Percentiles rank a stretch among this genome's conserved stretches.
phyloP scores from a whole-genome alignment of 768 basidiomycete species.

The Suillus placidus region DNA sequence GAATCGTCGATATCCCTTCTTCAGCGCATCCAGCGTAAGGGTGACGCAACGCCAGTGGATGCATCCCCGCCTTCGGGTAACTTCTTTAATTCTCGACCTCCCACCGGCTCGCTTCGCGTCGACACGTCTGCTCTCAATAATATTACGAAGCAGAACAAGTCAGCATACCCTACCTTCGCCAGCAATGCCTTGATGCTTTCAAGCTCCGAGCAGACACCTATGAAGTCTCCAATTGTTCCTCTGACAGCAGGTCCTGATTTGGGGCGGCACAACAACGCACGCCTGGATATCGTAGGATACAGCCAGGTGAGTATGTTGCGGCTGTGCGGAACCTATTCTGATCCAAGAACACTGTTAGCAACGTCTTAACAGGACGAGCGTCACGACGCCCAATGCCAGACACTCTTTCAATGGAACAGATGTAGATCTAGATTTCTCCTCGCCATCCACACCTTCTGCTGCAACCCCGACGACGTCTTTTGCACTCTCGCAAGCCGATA shows the following conservation, averaged over 20 bases:
- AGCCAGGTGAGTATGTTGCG: conserved; percentile 53
- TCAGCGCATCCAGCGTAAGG: conserved; percentile 72
- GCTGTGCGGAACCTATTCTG: neutral
- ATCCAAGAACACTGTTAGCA: conserved; percentile 28
- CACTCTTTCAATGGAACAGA: conserved; percentile 82
- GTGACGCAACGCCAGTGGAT: conserved; percentile 63
- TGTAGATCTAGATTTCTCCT: conserved; percentile 56
- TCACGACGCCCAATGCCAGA: conserved; percentile 53
- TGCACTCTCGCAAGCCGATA: conserved; percentile 40
- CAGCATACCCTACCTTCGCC: conserved; percentile 70
- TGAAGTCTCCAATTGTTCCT: conserved; percentile 70
- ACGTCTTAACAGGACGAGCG: conserved; percentile 53
- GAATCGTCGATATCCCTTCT: conserved; percentile 71
- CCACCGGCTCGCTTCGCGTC: conserved; percentile 70
- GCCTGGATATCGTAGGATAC: conserved; percentile 74
- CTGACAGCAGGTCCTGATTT: conserved; percentile 86
- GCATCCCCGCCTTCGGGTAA: conserved; percentile 41
- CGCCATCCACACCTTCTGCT: conserved; percentile 56
- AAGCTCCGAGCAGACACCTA: conserved; percentile 56
- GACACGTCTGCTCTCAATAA: conserved; percentile 70
- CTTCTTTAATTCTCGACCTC: conserved; percentile 65
- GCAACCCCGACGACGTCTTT: conserved; percentile 45
- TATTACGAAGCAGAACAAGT: conserved; percentile 76
- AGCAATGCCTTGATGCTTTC: conserved; percentile 52
- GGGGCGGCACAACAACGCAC: conserved; percentile 71